Evolutionary conservation across 1,284 basidiomycete genomes (phyloP).

Genomic region (Mixia osmundae): DNA sequence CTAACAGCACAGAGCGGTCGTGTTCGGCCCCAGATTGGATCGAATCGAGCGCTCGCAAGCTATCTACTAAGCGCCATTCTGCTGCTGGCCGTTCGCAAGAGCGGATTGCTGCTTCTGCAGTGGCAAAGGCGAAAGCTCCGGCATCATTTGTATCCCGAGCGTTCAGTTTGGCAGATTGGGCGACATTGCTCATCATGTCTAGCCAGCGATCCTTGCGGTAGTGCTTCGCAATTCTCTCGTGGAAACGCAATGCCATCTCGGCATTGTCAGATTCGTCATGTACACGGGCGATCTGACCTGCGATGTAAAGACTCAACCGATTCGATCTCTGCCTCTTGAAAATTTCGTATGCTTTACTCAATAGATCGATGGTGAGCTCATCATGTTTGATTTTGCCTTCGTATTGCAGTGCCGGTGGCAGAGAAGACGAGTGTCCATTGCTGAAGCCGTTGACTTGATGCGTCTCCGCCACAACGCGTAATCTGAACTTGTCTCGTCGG

Average conservation of each 20-base stretch:
- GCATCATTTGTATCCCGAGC: too few relatives aligned
- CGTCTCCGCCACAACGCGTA: slow-evolving; percentile 1
- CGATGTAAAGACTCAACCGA: slow-evolving; percentile 58
- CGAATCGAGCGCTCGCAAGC: too few relatives aligned
- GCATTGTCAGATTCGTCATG: slow-evolving; percentile 52
- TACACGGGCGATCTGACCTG: slow-evolving; percentile 58
- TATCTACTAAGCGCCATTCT: too few relatives aligned
- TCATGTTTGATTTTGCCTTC: slow-evolving; percentile 76
- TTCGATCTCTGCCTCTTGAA: slow-evolving; percentile 51
- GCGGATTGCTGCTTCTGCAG: too few relatives aligned
- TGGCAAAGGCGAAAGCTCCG: too few relatives aligned
- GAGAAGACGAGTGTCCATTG: slow-evolving; percentile 3
- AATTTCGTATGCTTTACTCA: slow-evolving; percentile 67
- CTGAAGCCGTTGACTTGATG: neutral
- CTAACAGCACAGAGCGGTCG: too few relatives aligned
- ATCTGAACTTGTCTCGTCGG: slow-evolving; percentile 40
- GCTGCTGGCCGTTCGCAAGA: too few relatives aligned
- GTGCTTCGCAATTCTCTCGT: slow-evolving; percentile 59
- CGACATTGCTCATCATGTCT: slow-evolving; percentile 39
- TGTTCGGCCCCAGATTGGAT: too few relatives aligned
- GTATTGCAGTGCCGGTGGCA: slow-evolving; percentile 35
- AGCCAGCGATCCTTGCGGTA: slow-evolving; percentile 62
- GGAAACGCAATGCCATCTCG: slow-evolving; percentile 68
- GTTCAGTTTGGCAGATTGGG: too few relatives aligned
- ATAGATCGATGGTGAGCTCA: slow-evolving; percentile 59